phyloP scores from a whole-genome alignment of 78 protist species.

The Dictyostelium brefeldianum region DNA sequence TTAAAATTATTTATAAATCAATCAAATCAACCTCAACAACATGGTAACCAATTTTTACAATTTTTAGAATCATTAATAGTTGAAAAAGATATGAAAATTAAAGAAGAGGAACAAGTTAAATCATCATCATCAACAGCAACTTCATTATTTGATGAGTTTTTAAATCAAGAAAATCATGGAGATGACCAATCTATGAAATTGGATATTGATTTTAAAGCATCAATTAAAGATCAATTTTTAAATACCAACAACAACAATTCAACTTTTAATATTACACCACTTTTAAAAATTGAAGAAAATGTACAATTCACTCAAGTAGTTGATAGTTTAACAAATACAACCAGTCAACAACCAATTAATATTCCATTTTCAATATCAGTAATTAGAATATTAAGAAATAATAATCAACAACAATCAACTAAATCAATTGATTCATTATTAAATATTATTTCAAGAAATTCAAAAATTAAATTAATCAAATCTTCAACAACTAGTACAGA shows the following conservation, averaged over 20 bases:
- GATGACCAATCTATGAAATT: not conserved
- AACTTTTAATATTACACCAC: too few relatives aligned
- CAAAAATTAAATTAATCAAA: not conserved
- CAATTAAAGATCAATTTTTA: slow-evolving; percentile 9
- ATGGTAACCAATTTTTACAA: not conserved
- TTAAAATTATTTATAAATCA: not conserved
- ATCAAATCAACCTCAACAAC: not conserved
- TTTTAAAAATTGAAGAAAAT: too few relatives aligned
- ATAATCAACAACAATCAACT: not conserved
- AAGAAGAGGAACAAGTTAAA: not conserved
- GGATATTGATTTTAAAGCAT: not conserved
- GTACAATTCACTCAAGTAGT: too few relatives aligned
- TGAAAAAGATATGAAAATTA: not conserved
- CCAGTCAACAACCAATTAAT: not conserved
- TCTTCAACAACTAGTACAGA: too few relatives aligned
- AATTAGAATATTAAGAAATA: slow-evolving; percentile 18
- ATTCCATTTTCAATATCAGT: not conserved
- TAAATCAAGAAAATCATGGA: not conserved
- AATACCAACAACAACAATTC: not conserved
- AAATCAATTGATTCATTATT: slow-evolving; percentile 4
- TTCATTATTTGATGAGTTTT: not conserved
- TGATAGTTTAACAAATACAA: too few relatives aligned
- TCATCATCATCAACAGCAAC: not conserved
- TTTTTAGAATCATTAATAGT: not conserved
- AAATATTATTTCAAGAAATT: slow-evolving; percentile 1